Conservation (phyloP, 2,329 filamentous ascomycete species). For the Balansia obtecta region DNA sequence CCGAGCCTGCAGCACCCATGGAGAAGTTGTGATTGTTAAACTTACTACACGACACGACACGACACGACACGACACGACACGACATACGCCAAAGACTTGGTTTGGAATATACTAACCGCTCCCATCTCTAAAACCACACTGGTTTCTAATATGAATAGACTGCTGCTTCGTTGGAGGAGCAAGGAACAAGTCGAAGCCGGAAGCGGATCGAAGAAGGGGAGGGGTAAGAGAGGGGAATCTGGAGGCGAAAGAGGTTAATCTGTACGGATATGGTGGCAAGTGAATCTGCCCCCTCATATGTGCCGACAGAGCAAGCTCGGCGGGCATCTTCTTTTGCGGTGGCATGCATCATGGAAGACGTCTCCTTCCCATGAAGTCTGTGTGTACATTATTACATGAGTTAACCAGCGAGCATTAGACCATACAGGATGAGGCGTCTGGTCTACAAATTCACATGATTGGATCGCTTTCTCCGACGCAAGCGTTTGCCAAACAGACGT, state of each 20-base stretch:
- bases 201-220: neutral
- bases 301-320: constrained; percentile 17
- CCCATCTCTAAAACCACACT: neutral
- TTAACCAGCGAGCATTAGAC: constrained; percentile 34
- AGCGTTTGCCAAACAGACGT: neutral
- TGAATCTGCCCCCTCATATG: constrained; percentile 15
- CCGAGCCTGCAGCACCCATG: constrained; percentile 16
- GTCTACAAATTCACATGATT: constrained; percentile 16
- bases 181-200: constrained; percentile 4
- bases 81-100: constrained; percentile 29
- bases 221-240: constrained; percentile 7
- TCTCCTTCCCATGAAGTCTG: constrained; percentile 36
- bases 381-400: constrained; percentile 41
- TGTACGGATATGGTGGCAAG: constrained; percentile 1
- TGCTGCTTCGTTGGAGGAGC: constrained; percentile 3
- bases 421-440: constrained; percentile 23
- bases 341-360: constrained; percentile 24
- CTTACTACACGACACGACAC: neutral
- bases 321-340: constrained; percentile 6
- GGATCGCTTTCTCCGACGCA: neutral
- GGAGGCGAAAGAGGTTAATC: neutral
- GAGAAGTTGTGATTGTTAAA: constrained; percentile 18
- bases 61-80: too few species aligned
- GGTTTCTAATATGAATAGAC: neutral
- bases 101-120: constrained; percentile 16